Evolutionary conservation across 805 yeast genomes (phyloP), one percentile per base, ranked within the genome.

Genomic region (Tetrapisispora nanseiensis): DNA sequence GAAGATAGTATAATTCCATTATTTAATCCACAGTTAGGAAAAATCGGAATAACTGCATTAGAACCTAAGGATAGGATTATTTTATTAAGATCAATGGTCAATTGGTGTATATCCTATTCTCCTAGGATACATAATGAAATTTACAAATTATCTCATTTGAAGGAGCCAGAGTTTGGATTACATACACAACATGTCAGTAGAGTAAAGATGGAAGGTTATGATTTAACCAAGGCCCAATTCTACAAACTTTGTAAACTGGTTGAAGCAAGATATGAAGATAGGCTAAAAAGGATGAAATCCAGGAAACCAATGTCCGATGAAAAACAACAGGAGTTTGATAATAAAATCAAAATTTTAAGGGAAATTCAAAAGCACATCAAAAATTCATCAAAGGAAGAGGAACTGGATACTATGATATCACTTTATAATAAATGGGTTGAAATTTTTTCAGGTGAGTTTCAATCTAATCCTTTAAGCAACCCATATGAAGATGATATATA

Each of bases 111-210:
- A 13, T 44, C 56, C 2, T 48, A 60, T 33, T 56, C 60, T 2
- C 46, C 50, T 4, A 44, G 45, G 28, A 47, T 60, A 19, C 65
- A 56, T 37, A 51, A 51, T 39, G 61, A 57, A 41, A 52, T 59
- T 8, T 50, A 53, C 32, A 48, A 49, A 18, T 38, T 57, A 6
- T 44, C 56, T 19, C 62, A 59, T 44, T 56, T 50, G 32, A 54
- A 53, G 27, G 63, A 60, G 29, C 55, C 59, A 10, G 44, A 54
- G 2, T 52, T 54, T 43, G 55, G 54, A 9, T 45, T 51, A n/a
- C 53, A 46, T n/a, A 56, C 60, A 3, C 40, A 39, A 16, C 57
- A 57, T 38, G 63, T 52, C 2, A 51, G 57, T 11, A 49, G 62
- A 29, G 51, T 48, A 24, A 21, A 51, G 13, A 46, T 52, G 10